Base-by-base conservation (phyloP, 2,329 filamentous ascomycete species). In the Talaromyces sp. region DNA sequence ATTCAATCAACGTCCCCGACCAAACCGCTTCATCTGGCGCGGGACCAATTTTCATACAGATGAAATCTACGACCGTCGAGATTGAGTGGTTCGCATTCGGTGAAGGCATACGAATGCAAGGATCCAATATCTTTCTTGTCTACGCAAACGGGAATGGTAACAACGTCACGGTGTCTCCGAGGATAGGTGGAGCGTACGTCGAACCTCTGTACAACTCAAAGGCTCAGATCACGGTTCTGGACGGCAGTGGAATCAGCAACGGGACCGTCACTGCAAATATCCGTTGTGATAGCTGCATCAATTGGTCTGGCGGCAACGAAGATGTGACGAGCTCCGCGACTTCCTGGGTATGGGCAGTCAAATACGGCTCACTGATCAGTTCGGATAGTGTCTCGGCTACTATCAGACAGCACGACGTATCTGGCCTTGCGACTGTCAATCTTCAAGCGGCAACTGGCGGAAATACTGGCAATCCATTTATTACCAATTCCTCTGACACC, bases 101-200 rank as follows among this genome's bases (percentile, higher is more conserved):
- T 33, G 84, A 83, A 35, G 86, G 86, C 52, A 67, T 69, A 0
- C 64, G 66, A 46, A 89, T 89, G 86, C 44, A 71, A 14, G 82
- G 80, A 35, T 72, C 86, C 57, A 82, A 86, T 70, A 86, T 88
- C 63, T 88, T 89, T 69, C 66, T 89, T 69, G 78, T 88, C 67
- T 89, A 89, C 72, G 75, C 83, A 63, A 66, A 68, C 3, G 48
- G 48, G 25, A 82, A 82, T 65, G 46, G 46, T 7, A 88, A 88
- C 69, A 88, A 88, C 69, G 79, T 88, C 25, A 89, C 86, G 0
- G 70, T 88, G 60, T 88, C 85, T 65, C 80, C 85, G 1, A 82
- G 87, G 23, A 68, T 72, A 2, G 84, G 81, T 33, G 74, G 68
- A 0, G 79, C 79, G 7, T 77, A 88, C 66, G 66, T 71, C 39